These are phyloP conservation scores for Aureobasidium uvarum DNA, from an alignment of 2,329 filamentous ascomycete species.

Conservation along the genomic window DNA sequence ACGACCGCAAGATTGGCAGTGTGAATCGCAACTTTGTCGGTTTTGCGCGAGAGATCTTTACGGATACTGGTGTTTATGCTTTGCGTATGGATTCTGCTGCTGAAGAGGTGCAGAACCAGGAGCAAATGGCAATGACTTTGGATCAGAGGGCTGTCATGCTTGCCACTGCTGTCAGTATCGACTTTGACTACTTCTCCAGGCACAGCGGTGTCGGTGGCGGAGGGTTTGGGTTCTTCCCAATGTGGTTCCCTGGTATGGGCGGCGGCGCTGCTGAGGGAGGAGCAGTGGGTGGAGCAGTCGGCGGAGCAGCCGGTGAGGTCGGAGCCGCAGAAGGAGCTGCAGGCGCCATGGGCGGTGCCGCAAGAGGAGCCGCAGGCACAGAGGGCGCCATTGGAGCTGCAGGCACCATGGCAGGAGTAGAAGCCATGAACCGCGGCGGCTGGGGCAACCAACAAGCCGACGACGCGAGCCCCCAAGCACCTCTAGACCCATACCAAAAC, in stretches of 20 bases:
- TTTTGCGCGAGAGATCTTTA: slow-evolving; percentile 63
- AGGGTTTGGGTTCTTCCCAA: slow-evolving; percentile 53
- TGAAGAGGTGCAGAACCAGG: slow-evolving; percentile 28
- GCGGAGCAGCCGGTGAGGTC: slow-evolving; percentile 30
- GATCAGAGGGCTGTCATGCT: slow-evolving; percentile 66
- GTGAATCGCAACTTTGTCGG: slow-evolving; percentile 64
- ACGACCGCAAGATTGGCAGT: slow-evolving; percentile 55
- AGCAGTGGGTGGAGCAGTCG: slow-evolving; percentile 40
- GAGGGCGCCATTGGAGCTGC: slow-evolving; percentile 45
- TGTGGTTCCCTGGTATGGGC: slow-evolving; percentile 50
- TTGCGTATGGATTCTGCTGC: slow-evolving; percentile 62
- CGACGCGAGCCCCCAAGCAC: slow-evolving; percentile 36
- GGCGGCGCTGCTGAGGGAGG: slow-evolving; percentile 39
- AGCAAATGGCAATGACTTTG: slow-evolving; percentile 57
- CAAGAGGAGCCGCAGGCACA: slow-evolving; percentile 31
- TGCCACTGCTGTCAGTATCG: slow-evolving; percentile 62
- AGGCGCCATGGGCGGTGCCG: slow-evolving; percentile 37
- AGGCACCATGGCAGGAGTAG: slow-evolving; percentile 56
- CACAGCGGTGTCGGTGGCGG: slow-evolving; percentile 51
- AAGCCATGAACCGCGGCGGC: slow-evolving; percentile 57
- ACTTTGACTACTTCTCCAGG: slow-evolving; percentile 67
- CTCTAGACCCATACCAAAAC: slow-evolving; percentile 35
- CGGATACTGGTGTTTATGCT: slow-evolving; percentile 64
- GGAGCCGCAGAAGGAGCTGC: slow-evolving; percentile 41
- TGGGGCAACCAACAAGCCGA: slow-evolving; percentile 31